Conservation (phyloP, 73 alveolate species). For the Paramecium primaurelia region DNA sequence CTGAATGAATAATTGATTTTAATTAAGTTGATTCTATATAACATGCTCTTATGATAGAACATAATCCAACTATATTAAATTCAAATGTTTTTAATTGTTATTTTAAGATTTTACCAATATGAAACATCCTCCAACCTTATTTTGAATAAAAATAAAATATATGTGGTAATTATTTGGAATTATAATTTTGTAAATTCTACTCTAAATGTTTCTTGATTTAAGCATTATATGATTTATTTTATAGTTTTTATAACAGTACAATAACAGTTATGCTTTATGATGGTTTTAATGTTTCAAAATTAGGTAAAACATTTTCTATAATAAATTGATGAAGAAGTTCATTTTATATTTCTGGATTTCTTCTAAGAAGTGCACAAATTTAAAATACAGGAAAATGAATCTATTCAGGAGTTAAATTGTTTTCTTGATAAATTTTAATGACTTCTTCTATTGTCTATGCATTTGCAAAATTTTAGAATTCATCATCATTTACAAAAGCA, state of each 20-base stretch:
- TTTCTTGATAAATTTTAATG: neutral
- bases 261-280: neutral
- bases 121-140: neutral
- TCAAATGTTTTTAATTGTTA: neutral
- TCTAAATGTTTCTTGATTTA: neutral
- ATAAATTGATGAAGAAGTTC: neutral
- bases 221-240: neutral
- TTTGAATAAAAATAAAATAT: neutral
- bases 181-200: neutral
- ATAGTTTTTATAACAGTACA: neutral
- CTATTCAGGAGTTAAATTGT: neutral
- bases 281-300: neutral
- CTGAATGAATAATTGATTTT: neutral
- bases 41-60: neutral
- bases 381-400: neutral
- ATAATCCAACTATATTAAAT: neutral
- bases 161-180: neutral
- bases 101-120: neutral
- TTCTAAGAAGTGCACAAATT: neutral
- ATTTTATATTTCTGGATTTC: neutral
- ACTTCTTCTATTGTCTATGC: neutral
- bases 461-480: neutral
- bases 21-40: neutral
- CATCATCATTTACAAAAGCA: neutral
- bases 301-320: neutral